These are phyloP conservation scores for Aspergillus baeticus DNA, from an alignment of 495 filamentous ascomycete genomes.

Conservation along the genomic window DNA sequence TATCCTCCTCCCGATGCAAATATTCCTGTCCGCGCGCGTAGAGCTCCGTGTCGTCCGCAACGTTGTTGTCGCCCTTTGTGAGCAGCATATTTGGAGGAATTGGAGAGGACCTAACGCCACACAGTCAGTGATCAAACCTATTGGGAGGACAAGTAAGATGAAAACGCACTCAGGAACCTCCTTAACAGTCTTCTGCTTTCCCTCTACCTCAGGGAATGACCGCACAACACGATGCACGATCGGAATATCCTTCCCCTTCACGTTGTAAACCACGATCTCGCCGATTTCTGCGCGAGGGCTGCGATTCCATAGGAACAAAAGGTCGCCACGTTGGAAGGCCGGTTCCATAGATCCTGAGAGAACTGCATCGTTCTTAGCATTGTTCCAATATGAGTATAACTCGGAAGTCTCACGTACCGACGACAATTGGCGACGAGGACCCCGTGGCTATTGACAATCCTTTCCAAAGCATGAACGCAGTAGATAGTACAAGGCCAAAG, in stretches of 20 bases:
- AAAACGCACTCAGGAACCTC: constrained; percentile 34
- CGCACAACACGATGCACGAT: constrained; percentile 88
- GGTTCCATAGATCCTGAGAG: constrained; percentile 96
- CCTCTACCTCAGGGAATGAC: constrained; percentile 57
- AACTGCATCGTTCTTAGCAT: constrained; percentile 41
- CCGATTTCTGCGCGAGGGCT: constrained; percentile 66
- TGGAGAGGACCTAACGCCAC: constrained; percentile 20
- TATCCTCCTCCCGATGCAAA: constrained; percentile 77
- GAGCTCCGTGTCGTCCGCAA: constrained; percentile 90
- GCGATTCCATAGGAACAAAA: constrained; percentile 93
- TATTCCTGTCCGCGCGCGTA: constrained; percentile 84
- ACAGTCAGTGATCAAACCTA: not conserved
- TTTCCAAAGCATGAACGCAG: constrained; percentile 99
- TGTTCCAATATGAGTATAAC: not conserved
- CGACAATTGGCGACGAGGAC: constrained; percentile 90
- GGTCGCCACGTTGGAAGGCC: constrained; percentile 91
- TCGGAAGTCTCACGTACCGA: constrained; percentile 30
- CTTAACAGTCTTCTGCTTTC: constrained; percentile 40
- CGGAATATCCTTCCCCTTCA: constrained; percentile 74
- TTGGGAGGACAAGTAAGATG: not conserved
- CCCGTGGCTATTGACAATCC: constrained; percentile 82
- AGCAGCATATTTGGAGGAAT: constrained; percentile 55
- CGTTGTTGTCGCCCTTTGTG: constrained; percentile 98
- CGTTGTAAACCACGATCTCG: constrained; percentile 92
- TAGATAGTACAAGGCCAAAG: constrained; percentile 91